Evolutionary conservation across 2,329 filamentous ascomycete species (phyloP).

Genomic region (Blumeria graminis): DNA sequence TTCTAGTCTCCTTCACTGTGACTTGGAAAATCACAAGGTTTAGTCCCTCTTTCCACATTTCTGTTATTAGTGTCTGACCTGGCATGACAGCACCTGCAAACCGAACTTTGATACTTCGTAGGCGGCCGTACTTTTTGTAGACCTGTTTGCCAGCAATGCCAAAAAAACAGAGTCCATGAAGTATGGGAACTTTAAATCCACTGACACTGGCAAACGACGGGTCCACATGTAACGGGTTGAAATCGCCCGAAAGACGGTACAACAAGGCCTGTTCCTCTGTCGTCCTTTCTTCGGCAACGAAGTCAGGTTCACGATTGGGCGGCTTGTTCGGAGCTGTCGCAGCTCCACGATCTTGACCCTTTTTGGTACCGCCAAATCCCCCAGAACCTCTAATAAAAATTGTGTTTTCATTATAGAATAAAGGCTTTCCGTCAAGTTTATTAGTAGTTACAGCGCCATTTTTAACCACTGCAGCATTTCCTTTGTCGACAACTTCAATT

Average conservation of each 20-base stretch:
- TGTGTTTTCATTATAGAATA: conserved; percentile 95
- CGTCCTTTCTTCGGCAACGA: conserved; percentile 65
- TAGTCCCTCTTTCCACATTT: conserved; percentile 80
- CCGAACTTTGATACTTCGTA: conserved; percentile 79
- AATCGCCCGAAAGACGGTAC: conserved; percentile 82
- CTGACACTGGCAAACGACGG: conserved; percentile 84
- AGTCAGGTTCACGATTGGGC: conserved; percentile 54
- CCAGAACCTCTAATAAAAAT: conserved; percentile 80
- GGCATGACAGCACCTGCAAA: conserved; percentile 71
- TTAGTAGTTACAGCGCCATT: conserved; percentile 62
- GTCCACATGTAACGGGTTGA: conserved; percentile 92
- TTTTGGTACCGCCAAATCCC: conserved; percentile 67
- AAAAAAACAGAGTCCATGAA: conserved; percentile 93
- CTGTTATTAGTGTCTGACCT: conserved; percentile 71
- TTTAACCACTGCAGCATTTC: conserved; percentile 63
- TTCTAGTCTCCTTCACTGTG: conserved; percentile 80
- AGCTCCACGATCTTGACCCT: conserved; percentile 52
- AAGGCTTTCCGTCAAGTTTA: conserved; percentile 59
- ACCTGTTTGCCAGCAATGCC: conserved; percentile 81
- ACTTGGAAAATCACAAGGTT: conserved; percentile 56
- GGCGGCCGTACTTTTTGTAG: conserved; percentile 56
- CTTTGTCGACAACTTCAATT: conserved; percentile 91
- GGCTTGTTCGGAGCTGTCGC: conserved; percentile 58
- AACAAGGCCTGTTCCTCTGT: conserved; percentile 77
- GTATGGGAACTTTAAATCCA: conserved; percentile 80